A percentile compares a stretch with the other conserved stretches of the same genome.
Conservation (phyloP, 192 early-diverging fungal genomes). For the Umbelopsis sp. region DNA sequence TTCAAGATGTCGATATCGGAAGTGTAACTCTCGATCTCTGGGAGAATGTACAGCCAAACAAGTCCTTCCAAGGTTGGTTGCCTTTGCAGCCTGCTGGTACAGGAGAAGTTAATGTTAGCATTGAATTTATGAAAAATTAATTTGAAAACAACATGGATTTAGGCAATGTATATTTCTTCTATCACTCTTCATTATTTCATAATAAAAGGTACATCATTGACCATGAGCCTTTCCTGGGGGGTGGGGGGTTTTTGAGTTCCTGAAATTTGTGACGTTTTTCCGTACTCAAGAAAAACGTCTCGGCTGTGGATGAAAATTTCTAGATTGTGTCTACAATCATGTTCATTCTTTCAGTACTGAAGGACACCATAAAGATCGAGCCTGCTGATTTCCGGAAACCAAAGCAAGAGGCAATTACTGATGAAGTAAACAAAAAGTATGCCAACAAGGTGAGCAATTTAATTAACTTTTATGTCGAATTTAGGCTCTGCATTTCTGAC, state of each 20-base stretch:
- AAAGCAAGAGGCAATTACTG: constrained; percentile 75
- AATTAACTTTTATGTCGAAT: background rate
- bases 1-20: constrained; percentile 67
- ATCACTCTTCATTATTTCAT: background rate
- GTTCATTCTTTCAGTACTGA: constrained; percentile 84
- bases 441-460: constrained; percentile 78
- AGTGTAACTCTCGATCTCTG: constrained; percentile 58
- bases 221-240: no score
- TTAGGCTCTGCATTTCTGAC: background rate
- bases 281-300: constrained; percentile 8
- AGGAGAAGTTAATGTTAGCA: constrained; percentile 39
- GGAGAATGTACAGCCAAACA: constrained; percentile 41
- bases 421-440: constrained; percentile 91
- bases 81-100: constrained; percentile 31
- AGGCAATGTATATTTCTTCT: background rate
- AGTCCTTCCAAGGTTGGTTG: constrained; percentile 40
- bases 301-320: background rate
- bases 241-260: background rate
- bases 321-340: constrained; percentile 46
- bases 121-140: constrained; percentile 24
- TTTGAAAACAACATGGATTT: background rate
- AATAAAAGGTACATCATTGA: background rate
- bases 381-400: constrained; percentile 80
- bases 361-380: constrained; percentile 84
- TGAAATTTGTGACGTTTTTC: background rate